These are phyloP conservation scores for Gastrodia elata DNA, from an alignment of 106 monocot genomes.

Conservation along the genomic window DNA sequence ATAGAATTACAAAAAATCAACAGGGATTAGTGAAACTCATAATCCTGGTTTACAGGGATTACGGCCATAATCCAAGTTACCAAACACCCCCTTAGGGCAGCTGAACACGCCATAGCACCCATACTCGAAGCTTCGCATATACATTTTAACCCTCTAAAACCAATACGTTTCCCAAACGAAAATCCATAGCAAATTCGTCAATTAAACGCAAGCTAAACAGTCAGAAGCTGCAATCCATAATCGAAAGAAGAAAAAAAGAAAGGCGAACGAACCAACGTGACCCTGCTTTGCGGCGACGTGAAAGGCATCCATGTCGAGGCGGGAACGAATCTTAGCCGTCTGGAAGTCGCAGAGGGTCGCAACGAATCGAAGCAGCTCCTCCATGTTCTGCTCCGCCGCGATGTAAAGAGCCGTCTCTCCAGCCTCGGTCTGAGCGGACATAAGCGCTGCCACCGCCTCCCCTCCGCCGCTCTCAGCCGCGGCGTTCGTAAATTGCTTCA, in stretches of 20 bases:
- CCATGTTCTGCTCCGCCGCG: constrained; percentile 65
- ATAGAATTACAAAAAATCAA: no score
- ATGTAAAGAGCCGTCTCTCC: constrained; percentile 84
- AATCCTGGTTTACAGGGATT: no score
- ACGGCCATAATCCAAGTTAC: no score
- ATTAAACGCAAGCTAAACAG: not conserved
- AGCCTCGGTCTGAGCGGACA: constrained; percentile 41
- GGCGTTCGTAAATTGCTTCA: constrained; percentile 33
- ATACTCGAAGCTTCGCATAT: not conserved
- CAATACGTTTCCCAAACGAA: not conserved
- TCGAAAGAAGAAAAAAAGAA: not conserved
- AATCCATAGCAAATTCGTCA: not conserved
- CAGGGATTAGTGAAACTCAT: no score
- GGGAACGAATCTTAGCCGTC: constrained; percentile 41
- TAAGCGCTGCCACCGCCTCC: constrained; percentile 15
- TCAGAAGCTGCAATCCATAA: not conserved
- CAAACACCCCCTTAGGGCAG: no score
- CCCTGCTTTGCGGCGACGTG: constrained; percentile 87
- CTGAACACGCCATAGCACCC: not conserved
- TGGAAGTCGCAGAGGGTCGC: constrained; percentile 44
- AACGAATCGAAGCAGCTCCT: constrained; percentile 52
- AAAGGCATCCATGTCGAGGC: constrained; percentile 66
- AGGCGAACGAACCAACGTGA: constrained; percentile 43
- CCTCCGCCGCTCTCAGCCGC: constrained; percentile 8
- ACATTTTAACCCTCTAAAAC: not conserved